Conservation (phyloP, 1,284 basidiomycete genomes). For the Puccinia brachypodii region DNA sequence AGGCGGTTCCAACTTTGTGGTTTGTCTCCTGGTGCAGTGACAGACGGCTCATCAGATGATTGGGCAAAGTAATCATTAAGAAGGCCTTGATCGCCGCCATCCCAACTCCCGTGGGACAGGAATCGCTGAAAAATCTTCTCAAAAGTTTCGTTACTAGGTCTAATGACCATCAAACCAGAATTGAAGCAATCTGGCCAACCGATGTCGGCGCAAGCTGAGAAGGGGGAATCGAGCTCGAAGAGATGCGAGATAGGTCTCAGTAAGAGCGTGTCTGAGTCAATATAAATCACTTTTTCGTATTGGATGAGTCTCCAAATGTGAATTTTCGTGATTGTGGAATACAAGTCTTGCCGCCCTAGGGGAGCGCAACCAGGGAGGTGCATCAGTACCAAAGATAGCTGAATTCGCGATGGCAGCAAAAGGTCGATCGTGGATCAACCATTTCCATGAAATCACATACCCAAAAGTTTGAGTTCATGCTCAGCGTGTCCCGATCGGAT, state of each 20-base stretch:
- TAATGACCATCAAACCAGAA: slow-evolving; percentile 86
- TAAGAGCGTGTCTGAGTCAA: slow-evolving; percentile 93
- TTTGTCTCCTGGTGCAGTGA: slow-evolving; percentile 59
- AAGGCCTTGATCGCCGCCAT: slow-evolving; percentile 94
- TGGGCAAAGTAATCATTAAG: slow-evolving; percentile 79
- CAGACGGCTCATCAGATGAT: background rate
- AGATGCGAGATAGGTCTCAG: slow-evolving; percentile 81
- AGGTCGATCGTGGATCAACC: background rate
- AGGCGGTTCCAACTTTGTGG: slow-evolving; percentile 62
- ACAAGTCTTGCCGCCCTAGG: slow-evolving; percentile 87
- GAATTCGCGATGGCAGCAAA: background rate
- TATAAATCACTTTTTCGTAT: slow-evolving; percentile 85
- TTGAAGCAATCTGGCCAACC: slow-evolving; percentile 99
- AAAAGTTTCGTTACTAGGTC: slow-evolving; percentile 79
- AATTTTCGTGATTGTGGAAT: slow-evolving; percentile 87
- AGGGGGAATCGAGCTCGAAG: slow-evolving; percentile 67
- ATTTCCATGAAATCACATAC: slow-evolving; percentile 62
- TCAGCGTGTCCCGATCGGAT: slow-evolving; percentile 68
- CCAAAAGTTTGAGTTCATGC: slow-evolving; percentile 73
- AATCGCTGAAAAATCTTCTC: slow-evolving; percentile 69
- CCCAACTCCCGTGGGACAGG: slow-evolving; percentile 80
- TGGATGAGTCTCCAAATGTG: slow-evolving; percentile 87
- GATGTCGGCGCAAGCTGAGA: slow-evolving; percentile 86
- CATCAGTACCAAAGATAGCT: background rate
- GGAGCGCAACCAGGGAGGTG: background rate